Evolutionary conservation across 176 grass and related monocot genomes (phyloP).

Genomic region (Zea mays): DNA sequence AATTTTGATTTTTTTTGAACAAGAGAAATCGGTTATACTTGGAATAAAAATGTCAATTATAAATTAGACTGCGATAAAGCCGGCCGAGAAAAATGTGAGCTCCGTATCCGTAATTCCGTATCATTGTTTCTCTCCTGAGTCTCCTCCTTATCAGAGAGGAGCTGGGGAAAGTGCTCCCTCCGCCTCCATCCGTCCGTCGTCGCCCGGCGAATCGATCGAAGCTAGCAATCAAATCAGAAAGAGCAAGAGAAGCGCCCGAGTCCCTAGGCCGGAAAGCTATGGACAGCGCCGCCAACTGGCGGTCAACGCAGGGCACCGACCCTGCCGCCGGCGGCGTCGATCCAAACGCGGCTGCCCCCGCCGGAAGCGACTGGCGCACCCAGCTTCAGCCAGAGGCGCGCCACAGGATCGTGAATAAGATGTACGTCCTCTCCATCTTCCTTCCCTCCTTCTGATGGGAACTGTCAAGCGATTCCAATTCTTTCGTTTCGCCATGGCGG

Average conservation of each 20-base stretch:
- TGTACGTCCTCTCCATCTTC: conserved; percentile 33
- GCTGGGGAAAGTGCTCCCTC: not conserved
- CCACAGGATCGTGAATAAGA: conserved; percentile 76
- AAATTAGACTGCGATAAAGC: no score
- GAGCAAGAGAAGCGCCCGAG: not conserved
- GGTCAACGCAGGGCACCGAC: conserved; percentile 47
- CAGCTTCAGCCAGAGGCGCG: conserved; percentile 75
- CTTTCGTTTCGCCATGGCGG: not conserved
- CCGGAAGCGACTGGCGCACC: conserved; percentile 57
- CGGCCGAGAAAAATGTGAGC: no score
- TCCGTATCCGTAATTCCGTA: no score
- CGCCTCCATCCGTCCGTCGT: not conserved
- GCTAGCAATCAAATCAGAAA: not conserved
- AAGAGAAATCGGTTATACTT: no score
- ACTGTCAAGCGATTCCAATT: not conserved
- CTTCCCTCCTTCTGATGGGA: not conserved
- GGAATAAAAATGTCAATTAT: no score
- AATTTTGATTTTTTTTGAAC: no score
- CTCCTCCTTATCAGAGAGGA: no score
- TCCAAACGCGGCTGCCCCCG: conserved; percentile 33
- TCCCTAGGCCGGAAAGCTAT: not conserved
- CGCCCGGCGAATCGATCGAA: not conserved
- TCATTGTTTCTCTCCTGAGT: no score
- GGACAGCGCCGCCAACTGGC: conserved; percentile 54
- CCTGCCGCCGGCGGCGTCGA: conserved; percentile 31